Conservation (phyloP, 129 eudicot species). For the Flaveria robusta region DNA sequence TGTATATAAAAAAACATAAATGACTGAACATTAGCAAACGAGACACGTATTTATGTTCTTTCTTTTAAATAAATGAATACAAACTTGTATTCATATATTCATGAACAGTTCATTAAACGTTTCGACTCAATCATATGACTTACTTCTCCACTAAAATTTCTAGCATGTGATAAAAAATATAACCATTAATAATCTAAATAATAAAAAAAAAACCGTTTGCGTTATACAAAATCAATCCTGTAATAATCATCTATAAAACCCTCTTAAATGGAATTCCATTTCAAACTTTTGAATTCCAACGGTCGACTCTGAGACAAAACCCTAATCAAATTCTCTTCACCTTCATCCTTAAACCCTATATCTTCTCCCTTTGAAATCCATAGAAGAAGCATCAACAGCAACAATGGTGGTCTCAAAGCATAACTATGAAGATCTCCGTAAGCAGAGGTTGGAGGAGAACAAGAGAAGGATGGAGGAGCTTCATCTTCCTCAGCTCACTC, state of each 20-base stretch:
- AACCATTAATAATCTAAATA: too few relatives aligned
- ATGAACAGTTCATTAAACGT: too few relatives aligned
- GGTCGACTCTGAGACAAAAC: constrained; percentile 51
- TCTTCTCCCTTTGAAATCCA: not conserved
- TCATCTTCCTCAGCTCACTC: constrained; percentile 71
- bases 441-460: constrained; percentile 78
- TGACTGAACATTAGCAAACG: too few relatives aligned
- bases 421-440: constrained; percentile 66
- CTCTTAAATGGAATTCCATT: not conserved
- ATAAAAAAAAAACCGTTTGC: too few relatives aligned
- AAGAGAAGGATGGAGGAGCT: constrained; percentile 72
- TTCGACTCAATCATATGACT: too few relatives aligned
- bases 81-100: too few relatives aligned
- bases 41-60: too few relatives aligned
- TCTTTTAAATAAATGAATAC: too few relatives aligned
- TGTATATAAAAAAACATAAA: too few relatives aligned
- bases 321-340: constrained; percentile 5
- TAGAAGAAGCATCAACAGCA: not conserved
- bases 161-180: too few relatives aligned
- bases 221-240: not conserved
- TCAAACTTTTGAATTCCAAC: constrained; percentile 51
- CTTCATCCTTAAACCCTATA: not conserved
- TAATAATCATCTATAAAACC: constrained; percentile 15
- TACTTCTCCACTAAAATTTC: too few relatives aligned
- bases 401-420: constrained; percentile 52